Evolutionary conservation across 2,329 filamentous ascomycete genomes (phyloP).

Genomic region (Penicillium fuscoglaucum): DNA sequence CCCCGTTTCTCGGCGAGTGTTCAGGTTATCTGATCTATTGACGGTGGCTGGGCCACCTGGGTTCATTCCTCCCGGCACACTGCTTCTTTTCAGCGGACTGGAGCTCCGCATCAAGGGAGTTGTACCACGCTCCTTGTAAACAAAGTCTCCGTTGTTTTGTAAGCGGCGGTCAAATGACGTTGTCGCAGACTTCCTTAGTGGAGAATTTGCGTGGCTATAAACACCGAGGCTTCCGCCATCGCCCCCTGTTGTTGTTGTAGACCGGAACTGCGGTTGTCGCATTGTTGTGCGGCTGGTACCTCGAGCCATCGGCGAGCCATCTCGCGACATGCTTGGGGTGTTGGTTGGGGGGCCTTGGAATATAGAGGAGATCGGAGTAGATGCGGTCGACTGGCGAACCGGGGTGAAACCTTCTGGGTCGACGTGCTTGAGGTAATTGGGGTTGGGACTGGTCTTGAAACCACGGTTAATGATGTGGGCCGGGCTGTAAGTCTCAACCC

Average conservation of each 20-base stretch:
- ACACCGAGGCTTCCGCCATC: slow-evolving; percentile 80
- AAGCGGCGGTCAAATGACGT: slow-evolving; percentile 51
- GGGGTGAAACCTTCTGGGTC: slow-evolving; percentile 61
- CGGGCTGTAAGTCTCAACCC: slow-evolving; percentile 64
- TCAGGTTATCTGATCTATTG: slow-evolving; percentile 37
- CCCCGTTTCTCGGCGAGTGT: slow-evolving; percentile 33
- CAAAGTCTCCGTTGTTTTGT: slow-evolving; percentile 43
- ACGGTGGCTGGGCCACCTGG: slow-evolving; percentile 27
- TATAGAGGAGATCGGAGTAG: slow-evolving; percentile 43
- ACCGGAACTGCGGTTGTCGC: slow-evolving; percentile 56
- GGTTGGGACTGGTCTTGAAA: slow-evolving; percentile 81
- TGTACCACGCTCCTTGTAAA: slow-evolving; percentile 36
- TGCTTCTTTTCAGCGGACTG: slow-evolving; percentile 48
- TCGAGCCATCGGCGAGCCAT: slow-evolving; percentile 49
- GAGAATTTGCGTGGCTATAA: slow-evolving; percentile 76
- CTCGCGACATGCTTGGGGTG: slow-evolving; percentile 48
- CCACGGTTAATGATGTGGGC: slow-evolving; percentile 67
- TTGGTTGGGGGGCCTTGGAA: slow-evolving; percentile 32
- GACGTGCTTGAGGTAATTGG: slow-evolving; percentile 71
- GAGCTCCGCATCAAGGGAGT: slow-evolving; percentile 42
- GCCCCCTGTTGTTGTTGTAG: slow-evolving; percentile 45
- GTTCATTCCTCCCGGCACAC: slow-evolving; percentile 39
- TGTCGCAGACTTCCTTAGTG: slow-evolving; percentile 74
- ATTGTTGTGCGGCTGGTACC: slow-evolving; percentile 46
- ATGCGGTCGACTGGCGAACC: slow-evolving; percentile 42